Evolutionary conservation across 1,139 yeast species (phyloP).

Genomic region (Hanseniaspora sp.): DNA sequence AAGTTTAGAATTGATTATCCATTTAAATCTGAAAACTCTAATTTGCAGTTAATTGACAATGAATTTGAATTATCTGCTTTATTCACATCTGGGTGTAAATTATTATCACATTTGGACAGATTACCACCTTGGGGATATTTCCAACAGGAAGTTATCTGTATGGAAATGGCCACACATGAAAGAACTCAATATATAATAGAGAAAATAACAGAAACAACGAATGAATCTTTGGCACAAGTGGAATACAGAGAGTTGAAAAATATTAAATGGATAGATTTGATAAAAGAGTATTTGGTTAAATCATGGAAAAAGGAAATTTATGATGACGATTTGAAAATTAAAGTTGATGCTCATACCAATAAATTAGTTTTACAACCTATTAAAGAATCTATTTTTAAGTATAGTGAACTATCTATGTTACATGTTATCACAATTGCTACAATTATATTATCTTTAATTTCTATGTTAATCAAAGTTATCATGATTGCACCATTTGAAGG

Average conservation of each 20-base stretch:
- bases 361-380: neutral
- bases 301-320: conserved; percentile 12
- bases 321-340: conserved; percentile 4
- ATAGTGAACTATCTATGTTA: neutral
- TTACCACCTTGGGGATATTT: conserved; percentile 61
- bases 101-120: conserved; percentile 50
- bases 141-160: conserved; percentile 70
- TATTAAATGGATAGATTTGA: neutral
- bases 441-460: neutral
- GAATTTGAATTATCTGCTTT: conserved; percentile 47
- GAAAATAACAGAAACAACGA: conserved; percentile 17
- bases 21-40: conserved; percentile 28
- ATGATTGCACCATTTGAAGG: neutral
- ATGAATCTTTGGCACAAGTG: conserved; percentile 10
- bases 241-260: conserved; percentile 15
- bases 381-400: conserved; percentile 4
- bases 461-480: neutral
- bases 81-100: conserved; percentile 40
- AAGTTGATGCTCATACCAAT: neutral
- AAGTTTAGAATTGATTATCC: conserved; percentile 35
- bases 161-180: conserved; percentile 48
- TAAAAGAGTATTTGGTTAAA: conserved; percentile 4
- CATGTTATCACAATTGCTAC: neutral
- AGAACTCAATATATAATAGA: conserved; percentile 61
- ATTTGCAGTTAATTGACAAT: conserved; percentile 37